Percentiles rank a stretch among this genome's conserved stretches.
phyloP scores from a whole-genome alignment of 768 basidiomycete genomes.

The Coprinopsis marcescibilis region DNA sequence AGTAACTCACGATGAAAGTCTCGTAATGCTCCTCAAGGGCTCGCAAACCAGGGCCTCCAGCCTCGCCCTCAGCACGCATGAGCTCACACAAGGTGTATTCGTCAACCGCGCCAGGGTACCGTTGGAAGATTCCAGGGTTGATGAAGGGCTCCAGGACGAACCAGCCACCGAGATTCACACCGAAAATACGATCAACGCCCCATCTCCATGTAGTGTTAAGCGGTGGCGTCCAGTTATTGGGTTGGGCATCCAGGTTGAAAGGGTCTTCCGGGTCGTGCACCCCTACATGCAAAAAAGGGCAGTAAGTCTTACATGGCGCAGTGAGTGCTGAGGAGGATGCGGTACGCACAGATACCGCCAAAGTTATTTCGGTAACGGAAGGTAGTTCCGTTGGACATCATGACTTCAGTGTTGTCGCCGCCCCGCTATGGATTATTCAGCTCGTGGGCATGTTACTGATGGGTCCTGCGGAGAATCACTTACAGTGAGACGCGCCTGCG shows the following conservation, averaged over 20 bases:
- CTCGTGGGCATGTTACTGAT: too few species aligned
- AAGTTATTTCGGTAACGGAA: slow-evolving; percentile 71
- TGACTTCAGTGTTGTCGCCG: slow-evolving; percentile 58
- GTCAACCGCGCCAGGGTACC: slow-evolving; percentile 50
- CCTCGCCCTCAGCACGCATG: slow-evolving; percentile 54
- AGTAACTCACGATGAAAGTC: slow-evolving; percentile 67
- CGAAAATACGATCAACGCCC: slow-evolving; percentile 50
- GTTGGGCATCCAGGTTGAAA: slow-evolving; percentile 59
- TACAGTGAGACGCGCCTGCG: too few species aligned
- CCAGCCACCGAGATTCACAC: slow-evolving; percentile 71
- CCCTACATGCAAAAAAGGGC: slow-evolving; percentile 40
- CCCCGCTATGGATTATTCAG: too few species aligned
- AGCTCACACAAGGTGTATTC: slow-evolving; percentile 64
- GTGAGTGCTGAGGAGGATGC: background rate
- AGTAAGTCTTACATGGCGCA: background rate
- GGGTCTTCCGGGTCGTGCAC: slow-evolving; percentile 56
- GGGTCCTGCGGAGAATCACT: too few species aligned
- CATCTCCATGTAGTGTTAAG: slow-evolving; percentile 66
- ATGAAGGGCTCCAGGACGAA: slow-evolving; percentile 79
- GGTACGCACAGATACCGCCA: slow-evolving; percentile 53
- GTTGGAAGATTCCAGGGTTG: slow-evolving; percentile 55
- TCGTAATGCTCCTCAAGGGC: slow-evolving; percentile 68
- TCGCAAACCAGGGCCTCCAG: too few species aligned
- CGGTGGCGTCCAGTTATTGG: slow-evolving; percentile 70
- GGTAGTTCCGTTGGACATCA: slow-evolving; percentile 53